Conservation (phyloP, 208 protist genomes). For the Acanthamoeba royreba region DNA sequence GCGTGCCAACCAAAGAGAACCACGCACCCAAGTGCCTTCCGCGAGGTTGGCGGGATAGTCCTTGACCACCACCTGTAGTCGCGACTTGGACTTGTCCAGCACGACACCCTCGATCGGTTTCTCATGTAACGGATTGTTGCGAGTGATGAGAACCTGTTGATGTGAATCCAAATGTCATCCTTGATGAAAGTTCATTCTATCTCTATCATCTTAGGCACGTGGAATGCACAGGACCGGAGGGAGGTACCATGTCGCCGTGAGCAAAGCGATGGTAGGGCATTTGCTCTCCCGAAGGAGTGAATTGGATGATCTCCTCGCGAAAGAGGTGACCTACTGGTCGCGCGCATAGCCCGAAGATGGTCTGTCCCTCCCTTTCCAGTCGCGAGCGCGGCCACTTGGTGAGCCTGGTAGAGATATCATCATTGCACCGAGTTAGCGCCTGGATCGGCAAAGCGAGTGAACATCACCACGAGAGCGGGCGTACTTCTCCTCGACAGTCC, state of each 20-base stretch:
- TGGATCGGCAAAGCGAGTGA: neutral
- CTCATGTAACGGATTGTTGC: neutral
- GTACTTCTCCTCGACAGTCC: neutral
- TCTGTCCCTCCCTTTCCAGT: neutral
- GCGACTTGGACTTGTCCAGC: neutral
- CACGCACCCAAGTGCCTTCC: neutral
- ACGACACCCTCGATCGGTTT: neutral
- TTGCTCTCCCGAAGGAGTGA: neutral
- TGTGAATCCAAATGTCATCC: neutral
- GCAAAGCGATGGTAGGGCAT: neutral
- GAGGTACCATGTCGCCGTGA: neutral
- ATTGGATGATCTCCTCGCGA: neutral
- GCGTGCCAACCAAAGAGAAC: neutral
- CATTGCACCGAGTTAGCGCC: neutral
- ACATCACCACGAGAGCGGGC: neutral
- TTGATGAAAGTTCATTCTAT: neutral
- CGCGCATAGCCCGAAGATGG: neutral
- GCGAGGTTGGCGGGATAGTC: neutral
- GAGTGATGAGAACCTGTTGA: neutral
- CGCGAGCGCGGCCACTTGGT: neutral
- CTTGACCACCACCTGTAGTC: neutral
- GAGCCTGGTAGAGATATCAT: neutral
- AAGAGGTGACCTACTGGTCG: neutral
- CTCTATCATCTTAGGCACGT: no score
- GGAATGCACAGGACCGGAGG: no score